Evolutionary conservation across 768 basidiomycete species (phyloP), one percentile per base, ranked within the genome.

Genomic region (Chalciporus piperatus): DNA sequence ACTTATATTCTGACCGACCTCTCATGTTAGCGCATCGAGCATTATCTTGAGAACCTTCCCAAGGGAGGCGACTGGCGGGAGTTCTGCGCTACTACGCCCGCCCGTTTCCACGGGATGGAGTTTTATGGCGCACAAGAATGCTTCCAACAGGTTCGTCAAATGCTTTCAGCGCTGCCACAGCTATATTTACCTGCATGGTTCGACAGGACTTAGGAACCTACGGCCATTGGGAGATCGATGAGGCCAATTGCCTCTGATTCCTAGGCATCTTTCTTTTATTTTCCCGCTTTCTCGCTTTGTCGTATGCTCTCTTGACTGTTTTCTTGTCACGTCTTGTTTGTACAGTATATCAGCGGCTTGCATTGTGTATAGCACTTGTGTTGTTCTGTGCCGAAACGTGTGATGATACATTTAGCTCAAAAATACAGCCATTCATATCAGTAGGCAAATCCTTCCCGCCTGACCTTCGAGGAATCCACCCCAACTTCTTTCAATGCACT

Each of bases 401-500:
- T 32, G 30, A 13, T 32, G 10, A 32, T 32, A 32, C n/a, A 37
- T n/a, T 4, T 37, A 32, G 10, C 30, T 13, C 30, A 5, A 30
- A 2, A 30, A 30, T 11, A 22, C 22, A 22, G 22, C 22, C 12
- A 22, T 11, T 19, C 16, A 23, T 22, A 22, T 64, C 43, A 81
- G 54, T 80, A 80, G 8, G 58, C 66, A 60, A 79, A 83, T 5
- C 70, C 72, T 56, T 77, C 78, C 27, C 63, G 60, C 17, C 48
- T 68, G 19, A 82, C 65, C 0, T 51, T 57, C 33, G 54, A 60
- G 13, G 62, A 54, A 16, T 70, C 62, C 10, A 76, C 59, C 4
- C 77, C 78, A 35, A 70, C 51, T 5, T 60, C 65, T 3, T 55
- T 62, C 51, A 82, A 55, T 1, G 62, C 61, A 5, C 54, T 58